Percentiles rank a stretch among this genome's conserved stretches.
Evolutionary conservation across 116 monocot species (phyloP).

Genomic region (Cymodocea nodosa): DNA sequence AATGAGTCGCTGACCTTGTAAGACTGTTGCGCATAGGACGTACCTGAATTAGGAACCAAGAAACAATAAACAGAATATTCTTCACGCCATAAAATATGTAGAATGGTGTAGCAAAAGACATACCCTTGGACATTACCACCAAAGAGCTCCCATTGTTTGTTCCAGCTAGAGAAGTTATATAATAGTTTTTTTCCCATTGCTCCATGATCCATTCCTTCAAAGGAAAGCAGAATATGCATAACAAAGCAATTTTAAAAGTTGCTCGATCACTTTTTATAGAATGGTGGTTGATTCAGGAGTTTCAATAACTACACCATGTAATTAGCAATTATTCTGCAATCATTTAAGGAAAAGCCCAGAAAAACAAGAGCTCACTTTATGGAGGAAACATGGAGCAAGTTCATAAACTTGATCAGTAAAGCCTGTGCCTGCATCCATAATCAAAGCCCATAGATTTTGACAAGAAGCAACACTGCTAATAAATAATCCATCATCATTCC

Average conservation of each 20-base stretch:
- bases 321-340: not conserved
- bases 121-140: conserved; percentile 97
- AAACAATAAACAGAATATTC: not conserved
- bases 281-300: not conserved
- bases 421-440: conserved; percentile 98
- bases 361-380: conserved; percentile 48
- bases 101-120: not conserved
- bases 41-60: conserved; percentile 27
- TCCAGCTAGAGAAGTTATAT: conserved; percentile 88
- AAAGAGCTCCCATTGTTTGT: conserved; percentile 81
- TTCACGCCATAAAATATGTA: conserved; percentile 1
- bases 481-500: conserved; percentile 91
- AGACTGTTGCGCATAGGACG: conserved; percentile 79
- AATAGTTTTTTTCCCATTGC: conserved; percentile 98
- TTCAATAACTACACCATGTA: not conserved
- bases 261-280: too few species aligned
- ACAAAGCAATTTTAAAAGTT: not conserved
- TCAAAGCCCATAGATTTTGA: conserved; percentile 82
- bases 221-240: not conserved
- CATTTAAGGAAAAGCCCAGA: not conserved
- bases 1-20: conserved; percentile 96
- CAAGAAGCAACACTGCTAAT: conserved; percentile 84
- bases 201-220: conserved; percentile 98
- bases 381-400: conserved; percentile 72
- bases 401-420: conserved; percentile 84